These are phyloP conservation scores for Fomitopsis schrenkii DNA, from an alignment of 1,284 basidiomycete species.

Conservation along the genomic window DNA sequence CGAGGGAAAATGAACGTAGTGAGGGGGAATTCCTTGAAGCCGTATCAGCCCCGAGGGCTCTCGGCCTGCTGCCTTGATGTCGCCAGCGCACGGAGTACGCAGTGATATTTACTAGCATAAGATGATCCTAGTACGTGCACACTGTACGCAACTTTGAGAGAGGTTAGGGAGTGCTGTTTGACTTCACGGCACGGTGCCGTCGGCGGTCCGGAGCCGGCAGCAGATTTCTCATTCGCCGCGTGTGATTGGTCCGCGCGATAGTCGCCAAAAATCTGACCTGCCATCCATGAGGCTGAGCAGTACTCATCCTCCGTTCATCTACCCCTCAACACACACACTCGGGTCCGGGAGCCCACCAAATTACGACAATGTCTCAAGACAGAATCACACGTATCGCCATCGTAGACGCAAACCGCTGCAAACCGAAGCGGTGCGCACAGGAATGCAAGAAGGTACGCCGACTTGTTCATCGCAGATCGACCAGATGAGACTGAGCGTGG, in stretches of 20 bases:
- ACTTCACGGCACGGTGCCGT: too few relatives aligned
- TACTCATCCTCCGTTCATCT: not conserved
- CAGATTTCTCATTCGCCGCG: not conserved
- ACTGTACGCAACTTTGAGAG: too few relatives aligned
- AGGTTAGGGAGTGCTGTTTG: too few relatives aligned
- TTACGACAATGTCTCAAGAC: conserved; percentile 36
- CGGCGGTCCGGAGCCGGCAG: too few relatives aligned
- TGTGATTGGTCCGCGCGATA: not conserved
- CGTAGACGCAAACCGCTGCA: conserved; percentile 90
- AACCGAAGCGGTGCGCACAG: conserved; percentile 88
- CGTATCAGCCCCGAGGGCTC: too few relatives aligned
- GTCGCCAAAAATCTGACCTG: not conserved
- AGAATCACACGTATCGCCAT: conserved; percentile 96
- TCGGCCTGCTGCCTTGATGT: too few relatives aligned
- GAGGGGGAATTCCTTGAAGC: too few relatives aligned
- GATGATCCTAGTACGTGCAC: too few relatives aligned
- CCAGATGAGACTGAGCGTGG: conserved; percentile 4
- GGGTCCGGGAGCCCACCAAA: not conserved
- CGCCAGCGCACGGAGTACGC: too few relatives aligned
- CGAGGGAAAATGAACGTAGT: too few relatives aligned
- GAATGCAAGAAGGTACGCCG: conserved; percentile 85
- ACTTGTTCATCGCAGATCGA: not conserved
- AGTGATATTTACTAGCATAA: too few relatives aligned
- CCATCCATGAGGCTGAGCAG: not conserved
- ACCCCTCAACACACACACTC: not conserved